A percentile compares a stretch with the other conserved stretches of the same genome.
These are phyloP conservation scores for Artemisia annua DNA, from an alignment of 129 eudicot genomes.

Conservation along the genomic window DNA sequence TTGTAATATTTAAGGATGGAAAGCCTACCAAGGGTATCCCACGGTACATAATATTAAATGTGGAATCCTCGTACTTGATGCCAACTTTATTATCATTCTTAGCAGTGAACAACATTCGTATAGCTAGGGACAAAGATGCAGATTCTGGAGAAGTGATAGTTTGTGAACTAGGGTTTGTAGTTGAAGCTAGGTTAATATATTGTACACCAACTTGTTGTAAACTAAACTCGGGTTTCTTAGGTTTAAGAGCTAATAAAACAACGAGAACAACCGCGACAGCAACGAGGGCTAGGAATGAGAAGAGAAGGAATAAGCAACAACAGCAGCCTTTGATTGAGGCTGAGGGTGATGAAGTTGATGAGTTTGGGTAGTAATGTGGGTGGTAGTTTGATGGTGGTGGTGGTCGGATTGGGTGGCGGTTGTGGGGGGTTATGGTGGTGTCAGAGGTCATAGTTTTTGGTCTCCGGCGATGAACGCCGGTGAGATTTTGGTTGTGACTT, in stretches of 20 bases:
- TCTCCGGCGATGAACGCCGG: background rate
- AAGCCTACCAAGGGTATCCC: slow-evolving; percentile 59
- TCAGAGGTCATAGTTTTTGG: background rate
- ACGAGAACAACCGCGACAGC: slow-evolving; percentile 74
- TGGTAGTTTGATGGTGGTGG: slow-evolving; percentile 30
- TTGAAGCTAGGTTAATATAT: slow-evolving; percentile 57
- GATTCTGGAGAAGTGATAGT: slow-evolving; percentile 41
- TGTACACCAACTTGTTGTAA: slow-evolving; percentile 83
- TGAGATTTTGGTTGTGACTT: background rate
- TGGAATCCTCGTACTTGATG: slow-evolving; percentile 76
- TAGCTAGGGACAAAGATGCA: slow-evolving; percentile 68
- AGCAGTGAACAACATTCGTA: slow-evolving; percentile 63
- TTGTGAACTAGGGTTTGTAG: slow-evolving; percentile 12
- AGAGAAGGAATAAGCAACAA: slow-evolving; percentile 91
- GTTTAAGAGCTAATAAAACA: slow-evolving; percentile 72
- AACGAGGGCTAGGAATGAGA: slow-evolving; percentile 82
- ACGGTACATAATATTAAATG: slow-evolving; percentile 84
- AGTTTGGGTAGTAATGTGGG: slow-evolving; percentile 42
- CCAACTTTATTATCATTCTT: slow-evolving; percentile 81
- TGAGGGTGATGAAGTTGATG: slow-evolving; percentile 49
- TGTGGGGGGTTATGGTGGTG: background rate
- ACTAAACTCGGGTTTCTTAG: slow-evolving; percentile 77
- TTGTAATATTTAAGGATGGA: no score
- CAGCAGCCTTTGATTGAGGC: slow-evolving; percentile 94
- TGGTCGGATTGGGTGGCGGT: slow-evolving; percentile 29